Evolutionary conservation across 257 asterid species (phyloP).

Genomic region (Henckelia pumila): DNA sequence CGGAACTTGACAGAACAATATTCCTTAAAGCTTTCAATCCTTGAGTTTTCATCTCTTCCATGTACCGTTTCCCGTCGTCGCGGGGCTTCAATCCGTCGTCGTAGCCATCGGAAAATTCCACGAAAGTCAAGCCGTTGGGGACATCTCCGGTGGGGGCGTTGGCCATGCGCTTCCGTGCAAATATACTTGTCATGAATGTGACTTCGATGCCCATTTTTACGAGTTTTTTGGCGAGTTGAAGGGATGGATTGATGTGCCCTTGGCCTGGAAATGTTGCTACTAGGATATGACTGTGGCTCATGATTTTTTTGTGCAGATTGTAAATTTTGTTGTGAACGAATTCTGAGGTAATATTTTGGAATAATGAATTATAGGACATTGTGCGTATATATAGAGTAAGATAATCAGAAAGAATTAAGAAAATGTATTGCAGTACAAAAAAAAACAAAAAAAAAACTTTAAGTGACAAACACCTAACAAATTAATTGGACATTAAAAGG

Average conservation of each 20-base stretch:
- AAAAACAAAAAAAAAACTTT: too few species aligned
- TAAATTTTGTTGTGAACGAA: too few species aligned
- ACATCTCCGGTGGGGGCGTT: constrained; percentile 10
- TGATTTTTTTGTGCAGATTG: constrained; percentile 4
- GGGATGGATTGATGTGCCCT: constrained; percentile 74
- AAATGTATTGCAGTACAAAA: too few species aligned
- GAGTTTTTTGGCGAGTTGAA: constrained; percentile 51
- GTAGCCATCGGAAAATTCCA: constrained; percentile 51
- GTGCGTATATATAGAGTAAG: too few species aligned
- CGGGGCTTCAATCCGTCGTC: constrained; percentile 39
- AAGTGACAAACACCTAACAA: too few species aligned
- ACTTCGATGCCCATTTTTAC: constrained; percentile 41
- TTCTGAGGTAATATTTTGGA: too few species aligned
- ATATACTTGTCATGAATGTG: constrained; percentile 49
- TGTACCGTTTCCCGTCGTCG: constrained; percentile 24
- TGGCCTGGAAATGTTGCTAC: constrained; percentile 51
- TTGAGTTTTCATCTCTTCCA: constrained; percentile 24
- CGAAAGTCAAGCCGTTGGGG: constrained; percentile 33
- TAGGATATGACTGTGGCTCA: constrained; percentile 41
- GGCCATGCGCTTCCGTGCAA: constrained; percentile 40
- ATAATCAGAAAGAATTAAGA: too few species aligned
- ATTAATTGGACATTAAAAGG: too few species aligned
- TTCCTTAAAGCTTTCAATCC: constrained; percentile 37
- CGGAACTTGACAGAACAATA: constrained; percentile 21
- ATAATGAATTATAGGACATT: too few species aligned